Base-by-base conservation (phyloP, 768 basidiomycete species). In the Termitomyces sp. region DNA sequence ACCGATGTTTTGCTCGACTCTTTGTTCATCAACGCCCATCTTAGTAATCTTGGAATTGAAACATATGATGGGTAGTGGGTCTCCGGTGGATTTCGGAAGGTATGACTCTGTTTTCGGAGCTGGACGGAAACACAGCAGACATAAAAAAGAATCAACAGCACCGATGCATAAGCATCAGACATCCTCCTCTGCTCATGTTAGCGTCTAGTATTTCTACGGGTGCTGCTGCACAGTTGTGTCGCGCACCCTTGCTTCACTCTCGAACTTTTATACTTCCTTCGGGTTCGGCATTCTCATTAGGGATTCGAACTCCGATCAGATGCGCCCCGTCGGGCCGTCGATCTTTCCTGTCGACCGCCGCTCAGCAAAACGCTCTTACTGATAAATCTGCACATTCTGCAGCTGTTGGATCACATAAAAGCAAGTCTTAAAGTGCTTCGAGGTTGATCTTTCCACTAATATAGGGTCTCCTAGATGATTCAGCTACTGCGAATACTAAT, bases 321-420 rank as follows among this genome's bases (percentile, higher is more conserved):
- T 20, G 10, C 4, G 18, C 15, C 7, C 3, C 16, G 16, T 23
- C 29, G 18, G 41, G 53, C n/a, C 57, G 51, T 39, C 60, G 63
- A 59, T 58, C 58, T 2, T 60, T 64, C 51, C 55, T 51, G 54
- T 54, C 59, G 5, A 53, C 39, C 31, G 46, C 50, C 15, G 29
- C 50, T n/a, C 57, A 46, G 33, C 43, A 51, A 20, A 41, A 59
- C 22, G 56, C 50, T 16, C 60, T 64, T 39, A 66, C 60, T 4
- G 54, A 58, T 36, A 54, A 56, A 45, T 52, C 63, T 31, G 61
- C 59, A 10, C 58, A 59, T 22, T 45, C 66, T 16, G 40, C 57
- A 22, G 57, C 66, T 15, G 60, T 58, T 23, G 55, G 59, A 9
- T 55, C 61, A 27, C 61, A 63, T 47, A 63, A 60, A 51, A 56